A percentile compares a stretch with the other conserved stretches of the same genome.
Conservation (phyloP, 2,329 filamentous ascomycete genomes). For the Zelopaecilomyces penicillatus region DNA sequence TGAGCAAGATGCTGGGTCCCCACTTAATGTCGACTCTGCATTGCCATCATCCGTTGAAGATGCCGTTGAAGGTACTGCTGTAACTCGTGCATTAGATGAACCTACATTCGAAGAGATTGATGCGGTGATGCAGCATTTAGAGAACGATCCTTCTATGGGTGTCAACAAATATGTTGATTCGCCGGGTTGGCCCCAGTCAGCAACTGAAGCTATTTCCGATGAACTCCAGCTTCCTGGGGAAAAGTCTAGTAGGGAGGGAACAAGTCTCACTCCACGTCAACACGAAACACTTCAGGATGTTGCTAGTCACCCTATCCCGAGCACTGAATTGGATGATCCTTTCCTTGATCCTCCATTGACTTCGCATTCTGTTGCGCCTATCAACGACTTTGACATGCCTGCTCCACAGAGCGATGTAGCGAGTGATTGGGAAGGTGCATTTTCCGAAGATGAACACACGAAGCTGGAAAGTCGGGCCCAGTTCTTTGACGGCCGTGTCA, state of each 20-base stretch:
- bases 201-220: slow-evolving; percentile 31
- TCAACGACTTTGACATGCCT: slow-evolving; percentile 29
- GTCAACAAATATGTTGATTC: slow-evolving; percentile 54
- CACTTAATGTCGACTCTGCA: slow-evolving; percentile 8
- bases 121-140: slow-evolving; percentile 80
- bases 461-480: slow-evolving; percentile 73
- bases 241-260: slow-evolving; percentile 55
- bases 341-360: slow-evolving; percentile 46
- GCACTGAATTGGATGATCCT: slow-evolving; percentile 53
- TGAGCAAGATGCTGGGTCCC: slow-evolving; percentile 16
- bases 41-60: slow-evolving; percentile 13
- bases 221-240: slow-evolving; percentile 41
- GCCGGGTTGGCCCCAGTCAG: slow-evolving; percentile 31
- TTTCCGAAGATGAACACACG: slow-evolving; percentile 73
- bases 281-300: slow-evolving; percentile 41
- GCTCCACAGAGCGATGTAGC: slow-evolving; percentile 50
- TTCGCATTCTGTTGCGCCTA: slow-evolving; percentile 43
- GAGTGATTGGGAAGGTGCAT: slow-evolving; percentile 88
- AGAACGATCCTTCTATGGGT: slow-evolving; percentile 63
- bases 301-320: slow-evolving; percentile 35
- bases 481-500: slow-evolving; percentile 89
- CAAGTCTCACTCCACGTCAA: slow-evolving; percentile 62
- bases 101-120: slow-evolving; percentile 76
- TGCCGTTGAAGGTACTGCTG: not conserved
- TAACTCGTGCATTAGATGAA: not conserved